Percentiles rank a stretch among this genome's conserved stretches.
Conservation (phyloP, 116 monocot species). For the Papilionanthe hybrid region DNA sequence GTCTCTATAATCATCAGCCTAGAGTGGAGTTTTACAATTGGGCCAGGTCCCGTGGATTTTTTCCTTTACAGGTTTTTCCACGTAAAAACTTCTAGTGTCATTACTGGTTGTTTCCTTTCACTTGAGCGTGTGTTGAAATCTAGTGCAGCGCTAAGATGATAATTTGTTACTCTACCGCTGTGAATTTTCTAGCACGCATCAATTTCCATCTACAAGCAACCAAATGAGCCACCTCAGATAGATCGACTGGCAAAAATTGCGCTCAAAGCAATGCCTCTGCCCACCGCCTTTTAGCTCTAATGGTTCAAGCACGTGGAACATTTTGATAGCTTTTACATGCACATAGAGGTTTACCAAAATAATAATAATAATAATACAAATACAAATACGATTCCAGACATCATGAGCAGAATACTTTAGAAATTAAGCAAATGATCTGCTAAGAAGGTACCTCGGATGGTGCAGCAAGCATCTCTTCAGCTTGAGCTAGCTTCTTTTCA, state of each 20-base stretch:
- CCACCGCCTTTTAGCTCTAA: background rate
- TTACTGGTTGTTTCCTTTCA: too few species aligned
- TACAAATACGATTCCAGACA: background rate
- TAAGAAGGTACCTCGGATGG: conserved; percentile 39
- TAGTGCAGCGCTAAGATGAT: too few species aligned
- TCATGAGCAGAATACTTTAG: background rate
- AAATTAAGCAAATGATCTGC: background rate
- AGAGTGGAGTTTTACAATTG: too few species aligned
- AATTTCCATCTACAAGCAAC: background rate
- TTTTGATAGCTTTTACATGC: background rate
- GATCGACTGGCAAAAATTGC: background rate
- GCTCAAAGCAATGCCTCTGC: background rate
- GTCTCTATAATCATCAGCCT: too few species aligned
- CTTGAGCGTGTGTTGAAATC: too few species aligned
- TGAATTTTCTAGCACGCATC: too few species aligned
- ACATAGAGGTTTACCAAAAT: background rate
- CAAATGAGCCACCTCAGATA: background rate
- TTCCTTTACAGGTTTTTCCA: too few species aligned
- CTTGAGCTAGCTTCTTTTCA: conserved; percentile 26
- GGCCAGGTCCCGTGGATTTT: too few species aligned
- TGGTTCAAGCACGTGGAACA: background rate
- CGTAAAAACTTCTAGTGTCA: too few species aligned
- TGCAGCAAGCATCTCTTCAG: conserved; percentile 13
- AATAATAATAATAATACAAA: background rate
- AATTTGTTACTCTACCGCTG: too few species aligned